Evolutionary conservation across 345 rosid genomes (phyloP).

Genomic region (Citrus sp.): DNA sequence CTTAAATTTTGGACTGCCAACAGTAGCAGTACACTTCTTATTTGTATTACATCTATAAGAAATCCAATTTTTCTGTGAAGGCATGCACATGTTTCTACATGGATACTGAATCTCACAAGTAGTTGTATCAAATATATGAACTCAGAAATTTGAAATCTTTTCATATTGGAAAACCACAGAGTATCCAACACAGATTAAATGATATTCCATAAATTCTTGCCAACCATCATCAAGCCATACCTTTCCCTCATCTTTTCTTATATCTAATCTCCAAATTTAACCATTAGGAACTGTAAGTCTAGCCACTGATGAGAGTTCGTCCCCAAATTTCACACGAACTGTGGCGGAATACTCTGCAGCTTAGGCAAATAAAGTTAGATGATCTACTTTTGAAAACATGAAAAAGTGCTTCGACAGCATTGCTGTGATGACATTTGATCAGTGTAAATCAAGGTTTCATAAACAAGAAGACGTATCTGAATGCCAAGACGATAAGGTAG

Average conservation of each 20-base stretch:
- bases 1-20: too few species aligned
- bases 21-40: too few species aligned
- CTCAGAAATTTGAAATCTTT: constrained; percentile 36
- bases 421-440: neutral
- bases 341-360: constrained; percentile 35
- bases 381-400: neutral
- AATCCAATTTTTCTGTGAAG: too few species aligned
- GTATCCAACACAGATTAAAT: constrained; percentile 29
- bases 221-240: constrained; percentile 20
- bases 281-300: constrained; percentile 18
- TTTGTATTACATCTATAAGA: too few species aligned
- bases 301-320: constrained; percentile 33
- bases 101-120: neutral
- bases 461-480: neutral
- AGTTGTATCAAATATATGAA: constrained; percentile 31
- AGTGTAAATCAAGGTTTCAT: neutral
- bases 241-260: too few species aligned
- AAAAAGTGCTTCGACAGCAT: neutral
- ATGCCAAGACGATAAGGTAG: neutral
- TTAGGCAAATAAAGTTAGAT: neutral
- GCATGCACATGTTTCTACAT: too few species aligned
- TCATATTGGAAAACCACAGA: constrained; percentile 36
- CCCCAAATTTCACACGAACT: constrained; percentile 26
- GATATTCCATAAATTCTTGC: constrained; percentile 32
- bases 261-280: too few species aligned